phyloP scores from a whole-genome alignment of 2,329 filamentous ascomycete species.

The Ascochyta pisi region DNA sequence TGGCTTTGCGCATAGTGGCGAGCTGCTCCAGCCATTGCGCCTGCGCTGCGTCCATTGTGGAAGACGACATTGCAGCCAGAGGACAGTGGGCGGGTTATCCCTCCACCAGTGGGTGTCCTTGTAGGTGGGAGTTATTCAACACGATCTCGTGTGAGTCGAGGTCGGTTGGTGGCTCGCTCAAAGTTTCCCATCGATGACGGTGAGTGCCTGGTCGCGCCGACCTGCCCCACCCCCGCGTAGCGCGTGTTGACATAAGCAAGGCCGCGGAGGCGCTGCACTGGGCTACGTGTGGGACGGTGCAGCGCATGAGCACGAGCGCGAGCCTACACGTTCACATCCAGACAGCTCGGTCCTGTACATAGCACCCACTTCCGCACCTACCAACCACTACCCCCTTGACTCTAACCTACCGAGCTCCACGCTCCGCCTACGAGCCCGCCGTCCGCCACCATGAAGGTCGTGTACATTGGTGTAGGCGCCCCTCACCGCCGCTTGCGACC shows the following conservation, averaged over 20 bases:
- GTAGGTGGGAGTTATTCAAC: neutral
- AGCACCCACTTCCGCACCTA: neutral
- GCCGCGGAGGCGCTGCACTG: constrained; percentile 1
- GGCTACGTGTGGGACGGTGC: constrained; percentile 3
- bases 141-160: constrained; percentile 1
- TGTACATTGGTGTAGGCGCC: constrained; percentile 80
- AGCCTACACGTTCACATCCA: constrained; percentile 7
- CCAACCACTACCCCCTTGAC: neutral
- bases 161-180: constrained; percentile 5
- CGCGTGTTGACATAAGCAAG: constrained; percentile 28
- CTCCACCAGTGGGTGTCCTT: neutral
- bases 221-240: constrained; percentile 34
- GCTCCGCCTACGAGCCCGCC: neutral
- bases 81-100: neutral
- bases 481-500: constrained; percentile 27
- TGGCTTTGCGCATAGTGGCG: constrained; percentile 82
- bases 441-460: constrained; percentile 74
- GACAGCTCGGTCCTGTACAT: neutral
- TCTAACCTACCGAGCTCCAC: neutral
- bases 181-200: constrained; percentile 25
- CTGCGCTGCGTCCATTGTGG: constrained; percentile 53
- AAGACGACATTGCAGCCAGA: constrained; percentile 45
- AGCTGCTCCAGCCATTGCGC: constrained; percentile 85
- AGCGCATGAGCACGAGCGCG: neutral
- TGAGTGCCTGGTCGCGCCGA: constrained; percentile 25